These are phyloP conservation scores for Kuraishia capsulata DNA, from an alignment of 805 yeast species.

Conservation along the genomic window DNA sequence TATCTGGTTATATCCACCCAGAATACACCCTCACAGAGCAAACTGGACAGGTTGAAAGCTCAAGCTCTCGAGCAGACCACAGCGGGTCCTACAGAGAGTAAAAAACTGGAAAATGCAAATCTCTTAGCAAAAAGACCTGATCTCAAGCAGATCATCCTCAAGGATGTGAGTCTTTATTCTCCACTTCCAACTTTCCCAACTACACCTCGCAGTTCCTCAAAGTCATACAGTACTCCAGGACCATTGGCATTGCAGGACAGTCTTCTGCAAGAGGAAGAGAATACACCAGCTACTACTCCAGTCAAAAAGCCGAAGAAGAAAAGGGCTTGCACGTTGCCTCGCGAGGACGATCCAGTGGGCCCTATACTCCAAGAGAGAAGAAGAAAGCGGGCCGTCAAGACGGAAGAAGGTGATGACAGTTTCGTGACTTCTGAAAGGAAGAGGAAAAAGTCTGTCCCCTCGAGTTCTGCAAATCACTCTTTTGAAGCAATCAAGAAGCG, in stretches of 20 bases:
- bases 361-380: constrained; percentile 19
- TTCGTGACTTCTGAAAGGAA: constrained; percentile 6
- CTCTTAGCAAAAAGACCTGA: no score
- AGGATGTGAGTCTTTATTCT: neutral
- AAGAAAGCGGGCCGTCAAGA: constrained; percentile 14
- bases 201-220: neutral
- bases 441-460: neutral
- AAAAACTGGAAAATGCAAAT: neutral
- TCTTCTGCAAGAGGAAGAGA: no score
- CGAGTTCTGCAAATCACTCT: no score
- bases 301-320: neutral
- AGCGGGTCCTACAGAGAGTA: neutral
- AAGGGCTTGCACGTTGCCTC: neutral
- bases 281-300: no score
- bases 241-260: no score
- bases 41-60: constrained; percentile 9
- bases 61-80: constrained; percentile 6
- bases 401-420: neutral
- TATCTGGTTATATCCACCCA: constrained; percentile 6
- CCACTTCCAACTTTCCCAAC: neutral
- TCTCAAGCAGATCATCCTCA: neutral
- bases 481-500: neutral
- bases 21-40: constrained; percentile 10
- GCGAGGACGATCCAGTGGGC: constrained; percentile 13
- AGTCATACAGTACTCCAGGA: neutral